A percentile compares a stretch with the other conserved stretches of the same genome.
Conservation (phyloP, 495 filamentous ascomycete genomes). For the Poronia punctata region DNA sequence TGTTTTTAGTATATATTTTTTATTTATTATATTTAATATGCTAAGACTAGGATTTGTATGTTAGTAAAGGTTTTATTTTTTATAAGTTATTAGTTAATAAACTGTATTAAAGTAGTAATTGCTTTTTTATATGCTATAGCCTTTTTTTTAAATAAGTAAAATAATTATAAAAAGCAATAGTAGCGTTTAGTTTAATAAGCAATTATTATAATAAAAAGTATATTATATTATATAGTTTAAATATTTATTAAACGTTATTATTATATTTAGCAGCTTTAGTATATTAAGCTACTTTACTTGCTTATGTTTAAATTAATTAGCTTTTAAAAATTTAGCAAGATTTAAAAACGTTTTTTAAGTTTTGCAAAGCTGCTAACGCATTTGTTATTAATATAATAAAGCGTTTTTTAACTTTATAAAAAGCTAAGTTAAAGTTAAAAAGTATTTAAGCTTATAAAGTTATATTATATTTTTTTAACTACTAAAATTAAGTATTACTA, state of each 20-base stretch:
- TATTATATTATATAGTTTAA: no score
- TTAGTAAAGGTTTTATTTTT: neutral
- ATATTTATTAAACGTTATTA: neutral
- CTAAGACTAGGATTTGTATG: neutral
- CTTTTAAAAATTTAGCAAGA: neutral
- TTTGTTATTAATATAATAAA: neutral
- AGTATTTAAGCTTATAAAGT: neutral
- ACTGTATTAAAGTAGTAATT: neutral
- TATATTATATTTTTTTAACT: neutral
- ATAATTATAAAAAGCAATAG: no score
- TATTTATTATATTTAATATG: no score
- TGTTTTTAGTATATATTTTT: no score
- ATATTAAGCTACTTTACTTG: neutral
- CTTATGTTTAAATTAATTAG: neutral
- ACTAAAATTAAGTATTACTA: no score
- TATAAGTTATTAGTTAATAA: no score
- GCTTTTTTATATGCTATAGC: neutral
- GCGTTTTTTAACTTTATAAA: neutral
- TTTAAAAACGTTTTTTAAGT: neutral
- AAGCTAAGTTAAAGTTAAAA: neutral
- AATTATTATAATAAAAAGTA: no score
- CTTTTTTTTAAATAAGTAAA: neutral
- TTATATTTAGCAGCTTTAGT: neutral
- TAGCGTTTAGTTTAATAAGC: no score
- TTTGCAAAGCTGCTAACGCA: neutral